Evolutionary conservation across 768 basidiomycete genomes (phyloP), one percentile per base, ranked within the genome.

Genomic region (Rhizopogon sp.): DNA sequence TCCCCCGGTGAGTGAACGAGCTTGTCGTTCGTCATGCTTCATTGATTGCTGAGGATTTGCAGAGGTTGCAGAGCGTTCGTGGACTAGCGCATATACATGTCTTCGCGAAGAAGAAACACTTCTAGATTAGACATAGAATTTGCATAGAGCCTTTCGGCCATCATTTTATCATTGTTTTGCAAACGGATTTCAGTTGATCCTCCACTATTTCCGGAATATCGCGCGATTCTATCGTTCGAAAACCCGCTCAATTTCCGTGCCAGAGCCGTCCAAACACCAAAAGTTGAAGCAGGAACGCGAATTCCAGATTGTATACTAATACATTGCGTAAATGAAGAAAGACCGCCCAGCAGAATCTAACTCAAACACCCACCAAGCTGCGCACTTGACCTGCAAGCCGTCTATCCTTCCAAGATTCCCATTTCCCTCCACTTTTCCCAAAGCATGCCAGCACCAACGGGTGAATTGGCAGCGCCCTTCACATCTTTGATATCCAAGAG

Each of bases 391-490:
- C 46, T 20, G 33, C 46, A 35, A 35, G 46, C 8, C 16, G 16
- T 50, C 50, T 43, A 68, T 39, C 71, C 70, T 50, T 85, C 84
- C 52, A 87, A 67, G 54, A 87, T 79, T 28, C 93, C 94, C 78
- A 88, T 86, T 59, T 91, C 91, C 71, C 81, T 90, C 90, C 94
- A 94, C 61, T 84, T 85, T 64, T 95, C 90, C 83, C 89, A 92
- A 22, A 98, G 74, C 53, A 85, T 71, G 6, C 90, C 91, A 16
- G 88, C 78, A 0, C 92, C 90, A 0, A 88, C 87, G 3, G 77
- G 71, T 5, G 80, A 72, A 47, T 77, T 79, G 2, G 81, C 64
- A 43, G 82, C 73, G 1, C 90, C 90, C 58, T 81, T 88, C 66
- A 97, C 82, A 67, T 98, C 96, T 71, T 88, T 91, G 58, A 87